These are phyloP conservation scores for Plasmodium vivax DNA, from an alignment of 169 alveolate species.

Conservation along the genomic window DNA sequence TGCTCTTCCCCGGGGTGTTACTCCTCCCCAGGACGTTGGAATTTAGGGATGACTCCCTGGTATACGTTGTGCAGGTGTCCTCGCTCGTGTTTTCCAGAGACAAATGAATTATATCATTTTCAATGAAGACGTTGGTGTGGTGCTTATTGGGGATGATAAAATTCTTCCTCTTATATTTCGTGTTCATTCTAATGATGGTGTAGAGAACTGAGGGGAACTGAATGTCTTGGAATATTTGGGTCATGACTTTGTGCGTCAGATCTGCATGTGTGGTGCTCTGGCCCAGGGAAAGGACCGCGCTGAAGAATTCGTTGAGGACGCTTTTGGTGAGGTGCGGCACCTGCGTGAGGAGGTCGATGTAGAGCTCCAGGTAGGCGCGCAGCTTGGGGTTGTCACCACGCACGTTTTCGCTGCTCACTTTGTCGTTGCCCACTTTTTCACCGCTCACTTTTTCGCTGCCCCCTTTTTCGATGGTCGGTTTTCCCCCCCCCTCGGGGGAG, in stretches of 20 bases:
- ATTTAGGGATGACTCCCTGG: conserved; percentile 68
- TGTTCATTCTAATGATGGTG: conserved; percentile 27
- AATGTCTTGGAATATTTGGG: conserved; percentile 35
- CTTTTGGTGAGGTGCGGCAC: conserved; percentile 64
- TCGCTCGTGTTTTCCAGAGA: conserved; percentile 73
- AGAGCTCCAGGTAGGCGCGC: conserved; percentile 58
- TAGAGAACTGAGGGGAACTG: conserved; percentile 68
- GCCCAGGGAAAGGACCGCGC: conserved; percentile 8
- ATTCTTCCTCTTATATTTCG: conserved; percentile 25
- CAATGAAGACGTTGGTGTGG: conserved; percentile 43
- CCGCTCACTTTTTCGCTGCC: background rate
- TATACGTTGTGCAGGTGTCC: conserved; percentile 70
- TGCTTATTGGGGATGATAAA: conserved; percentile 45
- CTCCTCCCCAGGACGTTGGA: background rate
- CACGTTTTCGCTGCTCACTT: background rate
- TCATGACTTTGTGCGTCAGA: conserved; percentile 22
- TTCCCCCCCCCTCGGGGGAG: background rate
- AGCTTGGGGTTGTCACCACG: background rate
- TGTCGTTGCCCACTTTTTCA: too few relatives aligned
- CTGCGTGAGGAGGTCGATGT: conserved; percentile 51
- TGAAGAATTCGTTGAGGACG: conserved; percentile 42
- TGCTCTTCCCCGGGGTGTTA: background rate
- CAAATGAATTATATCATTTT: conserved; percentile 62
- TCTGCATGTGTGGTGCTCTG: conserved; percentile 30
- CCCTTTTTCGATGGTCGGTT: background rate